A percentile compares a stretch with the other conserved stretches of the same genome.
These are phyloP conservation scores for Wolfiporia cocos DNA, from an alignment of 1,284 basidiomycete genomes.

Conservation along the genomic window DNA sequence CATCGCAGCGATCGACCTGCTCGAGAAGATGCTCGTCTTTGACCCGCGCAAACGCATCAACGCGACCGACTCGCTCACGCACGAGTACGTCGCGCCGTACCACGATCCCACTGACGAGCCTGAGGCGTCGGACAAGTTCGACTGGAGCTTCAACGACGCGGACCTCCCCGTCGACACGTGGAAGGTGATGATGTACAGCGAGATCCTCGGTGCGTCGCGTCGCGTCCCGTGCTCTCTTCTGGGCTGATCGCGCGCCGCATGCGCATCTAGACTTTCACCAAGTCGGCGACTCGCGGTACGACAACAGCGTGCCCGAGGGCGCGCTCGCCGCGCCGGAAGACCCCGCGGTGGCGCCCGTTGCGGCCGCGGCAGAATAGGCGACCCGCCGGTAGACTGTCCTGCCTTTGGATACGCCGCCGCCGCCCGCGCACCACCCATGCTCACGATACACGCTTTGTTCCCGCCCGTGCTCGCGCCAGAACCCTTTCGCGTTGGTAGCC, in stretches of 20 bases:
- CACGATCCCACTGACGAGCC: constrained; percentile 99
- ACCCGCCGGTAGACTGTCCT: no score
- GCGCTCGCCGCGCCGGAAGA: constrained; percentile 59
- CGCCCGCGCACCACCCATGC: no score
- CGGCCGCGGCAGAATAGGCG: constrained; percentile 5
- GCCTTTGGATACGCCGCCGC: no score
- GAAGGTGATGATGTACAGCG: constrained; percentile 99
- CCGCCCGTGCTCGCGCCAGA: no score
- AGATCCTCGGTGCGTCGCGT: constrained; percentile 75
- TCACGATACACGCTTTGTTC: no score
- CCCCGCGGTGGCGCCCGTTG: constrained; percentile 15
- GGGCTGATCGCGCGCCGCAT: background rate
- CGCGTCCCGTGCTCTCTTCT: background rate
- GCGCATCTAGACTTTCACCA: constrained; percentile 66
- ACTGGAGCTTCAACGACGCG: constrained; percentile 99
- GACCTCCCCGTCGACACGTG: constrained; percentile 98
- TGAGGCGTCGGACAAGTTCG: constrained; percentile 90
- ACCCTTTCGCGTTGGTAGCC: no score
- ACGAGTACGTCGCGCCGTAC: constrained; percentile 96
- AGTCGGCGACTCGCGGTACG: constrained; percentile 46
- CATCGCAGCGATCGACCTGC: constrained; percentile 83
- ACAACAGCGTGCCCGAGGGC: constrained; percentile 48
- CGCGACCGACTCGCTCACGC: constrained; percentile 85
- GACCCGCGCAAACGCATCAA: constrained; percentile 97
- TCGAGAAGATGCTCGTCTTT: constrained; percentile 99